Conservation (phyloP, 169 alveolate genomes). For the Ichthyophthirius multifiliis region DNA sequence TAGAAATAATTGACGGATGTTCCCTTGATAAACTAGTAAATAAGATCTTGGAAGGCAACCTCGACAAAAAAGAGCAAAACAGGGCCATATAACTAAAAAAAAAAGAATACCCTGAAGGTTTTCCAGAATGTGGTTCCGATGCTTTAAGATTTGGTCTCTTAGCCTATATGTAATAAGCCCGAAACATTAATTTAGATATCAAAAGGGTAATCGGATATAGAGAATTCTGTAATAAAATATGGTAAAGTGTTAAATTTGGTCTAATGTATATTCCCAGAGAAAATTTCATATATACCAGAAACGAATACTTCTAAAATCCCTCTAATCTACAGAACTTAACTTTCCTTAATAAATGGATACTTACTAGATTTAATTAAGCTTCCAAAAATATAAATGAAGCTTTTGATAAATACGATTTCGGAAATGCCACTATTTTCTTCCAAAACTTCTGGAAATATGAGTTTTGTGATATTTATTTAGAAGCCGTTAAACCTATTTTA, state of each 20-base stretch:
- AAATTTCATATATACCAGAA: conserved; percentile 33
- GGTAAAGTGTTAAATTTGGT: conserved; percentile 67
- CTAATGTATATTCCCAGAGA: conserved; percentile 72
- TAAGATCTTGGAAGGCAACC: conserved; percentile 90
- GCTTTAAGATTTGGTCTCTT: conserved; percentile 94
- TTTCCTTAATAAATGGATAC: conserved; percentile 96
- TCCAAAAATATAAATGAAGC: conserved; percentile 69
- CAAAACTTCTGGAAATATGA: conserved; percentile 96
- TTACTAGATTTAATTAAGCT: conserved; percentile 85
- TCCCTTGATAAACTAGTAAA: conserved; percentile 86
- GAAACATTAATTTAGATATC: conserved; percentile 95
- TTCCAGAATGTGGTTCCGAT: conserved; percentile 99
- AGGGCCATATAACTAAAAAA: conserved; percentile 89
- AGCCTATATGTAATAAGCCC: conserved; percentile 93
- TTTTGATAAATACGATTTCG: conserved; percentile 91
- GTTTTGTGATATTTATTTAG: conserved; percentile 97
- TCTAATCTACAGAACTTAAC: too few relatives aligned
- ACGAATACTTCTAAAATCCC: conserved; percentile 11
- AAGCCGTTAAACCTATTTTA: conserved; percentile 72
- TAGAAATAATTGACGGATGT: conserved; percentile 96
- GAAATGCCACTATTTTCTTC: conserved; percentile 89
- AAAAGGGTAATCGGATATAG: conserved; percentile 96
- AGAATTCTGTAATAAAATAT: conserved; percentile 96
- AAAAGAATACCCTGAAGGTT: conserved; percentile 98
- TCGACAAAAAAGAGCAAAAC: conserved; percentile 89